phyloP scores from a whole-genome alignment of 257 asterid genomes.

The Rauvolfia tetraphylla region DNA sequence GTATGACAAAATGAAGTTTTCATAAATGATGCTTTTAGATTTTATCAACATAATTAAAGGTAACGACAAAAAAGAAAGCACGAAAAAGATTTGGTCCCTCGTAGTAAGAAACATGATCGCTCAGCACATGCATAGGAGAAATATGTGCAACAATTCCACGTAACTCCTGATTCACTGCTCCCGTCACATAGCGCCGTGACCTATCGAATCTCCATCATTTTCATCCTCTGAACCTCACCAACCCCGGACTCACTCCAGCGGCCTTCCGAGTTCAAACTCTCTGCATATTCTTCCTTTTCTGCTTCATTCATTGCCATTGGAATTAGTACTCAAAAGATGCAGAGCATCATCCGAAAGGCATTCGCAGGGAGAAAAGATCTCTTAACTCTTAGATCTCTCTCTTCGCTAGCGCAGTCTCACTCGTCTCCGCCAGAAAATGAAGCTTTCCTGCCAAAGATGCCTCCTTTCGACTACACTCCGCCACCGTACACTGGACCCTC shows the following conservation, averaged over 20 bases:
- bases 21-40: too few relatives aligned
- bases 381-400: slow-evolving; percentile 11
- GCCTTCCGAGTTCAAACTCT: too few relatives aligned
- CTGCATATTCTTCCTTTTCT: neutral
- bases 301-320: neutral
- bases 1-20: too few relatives aligned
- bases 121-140: too few relatives aligned
- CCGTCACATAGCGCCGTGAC: neutral
- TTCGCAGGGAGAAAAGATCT: slow-evolving; percentile 20
- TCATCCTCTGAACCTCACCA: neutral
- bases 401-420: slow-evolving; percentile 23
- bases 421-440: slow-evolving; percentile 33
- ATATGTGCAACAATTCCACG: neutral
- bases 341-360: slow-evolving; percentile 32
- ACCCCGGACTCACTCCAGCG: too few relatives aligned
- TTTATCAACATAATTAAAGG: too few relatives aligned
- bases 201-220: neutral
- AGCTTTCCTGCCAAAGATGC: slow-evolving; percentile 53
- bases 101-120: too few relatives aligned
- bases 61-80: too few relatives aligned
- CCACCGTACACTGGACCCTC: slow-evolving; percentile 86
- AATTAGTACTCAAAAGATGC: slow-evolving; percentile 35
- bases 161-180: neutral
- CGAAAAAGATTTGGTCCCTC: too few relatives aligned
- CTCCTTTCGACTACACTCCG: slow-evolving; percentile 83